Base-by-base conservation (phyloP, 306 rosid species). In the Quercus alba region DNA sequence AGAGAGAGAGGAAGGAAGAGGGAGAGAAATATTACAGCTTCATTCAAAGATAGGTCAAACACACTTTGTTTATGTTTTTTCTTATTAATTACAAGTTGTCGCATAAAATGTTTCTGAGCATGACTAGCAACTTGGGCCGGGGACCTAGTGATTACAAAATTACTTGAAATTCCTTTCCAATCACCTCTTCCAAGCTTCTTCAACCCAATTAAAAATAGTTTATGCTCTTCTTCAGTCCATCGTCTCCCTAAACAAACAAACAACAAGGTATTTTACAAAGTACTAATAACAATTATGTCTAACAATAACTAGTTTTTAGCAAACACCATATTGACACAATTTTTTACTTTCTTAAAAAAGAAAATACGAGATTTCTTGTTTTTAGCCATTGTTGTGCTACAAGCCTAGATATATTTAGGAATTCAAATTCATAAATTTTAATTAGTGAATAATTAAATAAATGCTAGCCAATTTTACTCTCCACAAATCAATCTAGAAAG, bases 81-180 rank as follows among this genome's bases (percentile, higher is more conserved):
- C 78, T 69, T 85, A 17, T 87, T 81, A 26, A 62, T 75, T 0
- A 83, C 62, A n/a, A 81, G 75, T 3, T 73, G 80, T 70, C 91
- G 80, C 19, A 84, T 77, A 76, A 87, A 90, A 49, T 85, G 87
- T 56, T 91, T 91, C 54, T 89, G 97, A 0, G 97, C 97, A 80
- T 91, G 97, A n/a, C 92, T 91, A 0, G 93, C 93, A 55, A 91
- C 90, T 46, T 91, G 93, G 0, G 89, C 85, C 4, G 93, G 85
- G 9, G 89, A 83, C 54, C 90, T 87, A 5, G 89, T 86, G 1
- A 68, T 82, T 62, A 91, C 93, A 80, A 56, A 89, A 0, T 80
- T 67, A 25, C 55, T 89, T 5, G 97, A 80, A 31, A 91, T 86
- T 19, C 87, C 92, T 73, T 86, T 87, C 97, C 97, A 91, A 76